Conservation (phyloP, 2,329 filamentous ascomycete genomes). For the Neofusicoccum umdonicola region DNA sequence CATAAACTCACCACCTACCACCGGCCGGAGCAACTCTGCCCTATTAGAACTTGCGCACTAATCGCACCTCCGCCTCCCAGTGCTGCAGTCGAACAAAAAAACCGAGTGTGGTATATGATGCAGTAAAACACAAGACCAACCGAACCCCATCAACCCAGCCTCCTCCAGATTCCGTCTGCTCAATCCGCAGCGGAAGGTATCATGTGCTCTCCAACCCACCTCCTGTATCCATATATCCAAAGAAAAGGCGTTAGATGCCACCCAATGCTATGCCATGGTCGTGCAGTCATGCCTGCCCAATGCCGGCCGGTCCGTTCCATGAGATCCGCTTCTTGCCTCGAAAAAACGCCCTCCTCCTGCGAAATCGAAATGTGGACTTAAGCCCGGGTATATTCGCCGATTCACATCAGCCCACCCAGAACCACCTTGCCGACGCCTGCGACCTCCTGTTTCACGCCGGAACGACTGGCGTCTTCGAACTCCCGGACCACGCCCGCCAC, state of each 20-base stretch:
- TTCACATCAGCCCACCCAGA: conserved; percentile 74
- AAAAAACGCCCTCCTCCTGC: neutral
- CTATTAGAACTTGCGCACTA: neutral
- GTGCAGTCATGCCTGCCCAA: neutral
- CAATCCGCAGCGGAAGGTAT: neutral
- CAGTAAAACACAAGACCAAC: neutral
- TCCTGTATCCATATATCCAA: neutral
- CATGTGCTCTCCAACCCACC: neutral
- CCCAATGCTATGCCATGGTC: conserved; percentile 5
- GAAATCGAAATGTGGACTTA: neutral
- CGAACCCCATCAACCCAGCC: neutral
- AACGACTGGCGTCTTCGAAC: conserved; percentile 83
- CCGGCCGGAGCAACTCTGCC: neutral
- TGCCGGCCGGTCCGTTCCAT: neutral
- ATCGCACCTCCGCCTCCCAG: neutral
- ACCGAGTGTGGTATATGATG: conserved; percentile 9
- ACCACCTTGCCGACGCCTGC: conserved; percentile 86
- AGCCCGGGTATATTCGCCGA: conserved; percentile 7
- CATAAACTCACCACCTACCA: neutral
- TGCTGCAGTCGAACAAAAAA: neutral
- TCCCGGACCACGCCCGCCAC: conserved; percentile 84
- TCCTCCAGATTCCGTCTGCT: neutral
- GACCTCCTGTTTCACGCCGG: conserved; percentile 75
- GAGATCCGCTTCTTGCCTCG: neutral
- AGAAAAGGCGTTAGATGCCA: conserved; percentile 4